Evolutionary conservation across 768 basidiomycete genomes (phyloP), one percentile per base, ranked within the genome.

Genomic region (Auricularia heimuer): DNA sequence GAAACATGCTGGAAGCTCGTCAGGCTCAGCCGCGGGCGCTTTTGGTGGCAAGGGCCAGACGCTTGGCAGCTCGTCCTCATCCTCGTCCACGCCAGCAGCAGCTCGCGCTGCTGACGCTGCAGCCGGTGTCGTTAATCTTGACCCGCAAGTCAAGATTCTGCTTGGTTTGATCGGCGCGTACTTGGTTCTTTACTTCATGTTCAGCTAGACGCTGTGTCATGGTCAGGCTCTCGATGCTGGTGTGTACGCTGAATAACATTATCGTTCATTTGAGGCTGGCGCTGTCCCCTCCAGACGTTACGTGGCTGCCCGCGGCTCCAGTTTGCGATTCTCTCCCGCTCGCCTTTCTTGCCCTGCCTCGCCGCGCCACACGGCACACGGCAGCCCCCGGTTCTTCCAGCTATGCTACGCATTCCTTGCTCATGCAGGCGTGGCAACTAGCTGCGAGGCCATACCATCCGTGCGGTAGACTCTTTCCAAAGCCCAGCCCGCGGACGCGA

Each of bases 41-140:
- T 94, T 94, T 72, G 72, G 83, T 29, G 92, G 92, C 3, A 81
- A 81, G 70, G 92, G 92, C 29, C 85, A 87, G 8, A 91, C 87
- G 4, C 78, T 94, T 1, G 87, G 86, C 24, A 84, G 84, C 34
- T 60, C 47, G 24, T 44, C 64, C 4, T 4, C 63, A 6, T 73
- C 78, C 14, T 68, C 80, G 34, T 73, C 77, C 18, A 69, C 76
- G 7, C 68, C 76, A 21, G 75, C 80, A 62, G 67, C 75, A 35
- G 71, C 73, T 10, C 73, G 69, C 29, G 65, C 75, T 24, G 74
- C 75, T 51, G 75, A 74, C 3, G 75, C 76, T 1, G 68, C 73
- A 3, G 78, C 73, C 7, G 73, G 69, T 10, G 75, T 85, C 64
- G 73, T 75, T 14, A 82, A 82, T 63, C 73, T 91, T 65, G 83